A percentile compares a stretch with the other conserved stretches of the same genome.
phyloP scores from a whole-genome alignment of 768 basidiomycete species.

The Podaxis sp. region DNA sequence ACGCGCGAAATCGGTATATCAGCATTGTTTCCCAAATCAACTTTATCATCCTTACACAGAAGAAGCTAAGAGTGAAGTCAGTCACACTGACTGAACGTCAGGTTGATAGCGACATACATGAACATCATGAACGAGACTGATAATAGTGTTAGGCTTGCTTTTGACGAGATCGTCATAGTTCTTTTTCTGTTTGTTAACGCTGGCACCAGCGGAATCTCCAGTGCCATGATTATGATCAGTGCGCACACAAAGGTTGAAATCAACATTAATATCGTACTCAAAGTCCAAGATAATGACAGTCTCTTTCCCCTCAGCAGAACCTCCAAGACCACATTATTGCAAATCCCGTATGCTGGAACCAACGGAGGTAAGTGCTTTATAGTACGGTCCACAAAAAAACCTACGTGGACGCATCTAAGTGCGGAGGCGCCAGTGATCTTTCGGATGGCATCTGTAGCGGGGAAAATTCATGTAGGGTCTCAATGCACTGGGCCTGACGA shows the following conservation, averaged over 20 bases:
- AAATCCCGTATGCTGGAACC: constrained; percentile 19
- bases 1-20: neutral
- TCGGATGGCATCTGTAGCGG: constrained; percentile 12
- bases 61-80: neutral
- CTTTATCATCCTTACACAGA: neutral
- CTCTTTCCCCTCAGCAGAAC: constrained; percentile 16
- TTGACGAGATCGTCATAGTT: constrained; percentile 8
- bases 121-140: constrained; percentile 16
- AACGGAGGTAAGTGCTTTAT: neutral
- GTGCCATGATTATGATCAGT: constrained; percentile 3
- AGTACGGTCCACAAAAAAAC: neutral
- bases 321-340: constrained; percentile 18
- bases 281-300: constrained; percentile 23
- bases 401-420: constrained; percentile 27
- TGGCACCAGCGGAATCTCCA: constrained; percentile 8
- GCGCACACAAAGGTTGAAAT: too few species aligned
- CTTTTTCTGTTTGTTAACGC: constrained; percentile 5
- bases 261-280: constrained; percentile 15
- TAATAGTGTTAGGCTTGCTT: constrained; percentile 2
- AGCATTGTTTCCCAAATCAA: neutral
- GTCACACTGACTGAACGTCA: too few species aligned
- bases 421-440: constrained; percentile 22
- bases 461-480: too few species aligned
- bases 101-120: constrained; percentile 2
- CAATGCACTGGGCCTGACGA: too few species aligned